Conservation (phyloP, 768 basidiomycete genomes). For the Leucosporidium yakuticum region DNA sequence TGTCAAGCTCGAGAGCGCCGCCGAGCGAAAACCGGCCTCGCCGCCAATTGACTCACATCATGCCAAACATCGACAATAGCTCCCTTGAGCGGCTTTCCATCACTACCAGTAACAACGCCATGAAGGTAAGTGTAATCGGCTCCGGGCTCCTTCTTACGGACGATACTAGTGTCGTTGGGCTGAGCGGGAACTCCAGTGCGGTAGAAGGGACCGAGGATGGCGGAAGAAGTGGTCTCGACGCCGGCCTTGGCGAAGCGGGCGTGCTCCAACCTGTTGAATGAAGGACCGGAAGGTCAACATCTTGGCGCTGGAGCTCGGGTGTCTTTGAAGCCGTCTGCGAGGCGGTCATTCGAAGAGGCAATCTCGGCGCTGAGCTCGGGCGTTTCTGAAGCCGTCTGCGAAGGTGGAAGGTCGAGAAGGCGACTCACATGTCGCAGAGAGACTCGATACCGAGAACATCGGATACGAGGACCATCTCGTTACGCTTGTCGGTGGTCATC, state of each 20-base stretch:
- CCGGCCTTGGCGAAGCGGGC: slow-evolving; percentile 13
- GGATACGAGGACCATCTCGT: slow-evolving; percentile 38
- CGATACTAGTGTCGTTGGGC: slow-evolving; percentile 33
- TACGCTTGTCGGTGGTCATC: slow-evolving; percentile 28
- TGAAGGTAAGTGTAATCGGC: slow-evolving; percentile 26
- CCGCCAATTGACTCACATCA: slow-evolving; percentile 16
- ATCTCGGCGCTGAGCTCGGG: not conserved
- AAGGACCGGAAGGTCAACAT: not conserved
- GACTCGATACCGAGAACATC: slow-evolving; percentile 39
- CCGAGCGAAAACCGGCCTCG: not conserved
- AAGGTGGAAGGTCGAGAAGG: not conserved
- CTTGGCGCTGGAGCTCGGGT: too few species aligned
- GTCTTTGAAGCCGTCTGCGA: not conserved
- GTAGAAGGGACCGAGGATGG: slow-evolving; percentile 40
- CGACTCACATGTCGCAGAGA: slow-evolving; percentile 32
- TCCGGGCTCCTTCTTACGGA: slow-evolving; percentile 30
- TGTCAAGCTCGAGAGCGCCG: too few species aligned
- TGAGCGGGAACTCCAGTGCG: slow-evolving; percentile 27
- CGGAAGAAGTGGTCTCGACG: slow-evolving; percentile 23
- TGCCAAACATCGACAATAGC: slow-evolving; percentile 38
- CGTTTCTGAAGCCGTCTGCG: not conserved
- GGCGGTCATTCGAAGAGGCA: not conserved
- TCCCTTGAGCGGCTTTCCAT: slow-evolving; percentile 37
- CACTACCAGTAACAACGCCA: slow-evolving; percentile 17
- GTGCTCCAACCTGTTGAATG: slow-evolving; percentile 20